Evolutionary conservation across 495 filamentous ascomycete species (phyloP).

Genomic region (Penicillium soppii): DNA sequence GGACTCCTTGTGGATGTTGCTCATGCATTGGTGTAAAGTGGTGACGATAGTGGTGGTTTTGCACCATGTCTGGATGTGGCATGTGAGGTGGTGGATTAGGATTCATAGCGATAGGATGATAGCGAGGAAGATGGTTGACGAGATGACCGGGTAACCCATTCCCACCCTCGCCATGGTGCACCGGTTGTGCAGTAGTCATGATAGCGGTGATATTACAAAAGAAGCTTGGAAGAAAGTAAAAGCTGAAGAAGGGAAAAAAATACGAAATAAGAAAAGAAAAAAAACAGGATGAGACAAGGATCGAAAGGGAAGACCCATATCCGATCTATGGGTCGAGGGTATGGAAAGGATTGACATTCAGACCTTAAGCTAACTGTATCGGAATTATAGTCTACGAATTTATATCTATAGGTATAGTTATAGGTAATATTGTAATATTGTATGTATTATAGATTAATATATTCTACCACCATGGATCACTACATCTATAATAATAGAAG

Average conservation of each 20-base stretch:
- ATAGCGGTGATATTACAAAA: not conserved
- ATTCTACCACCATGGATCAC: constrained; percentile 4
- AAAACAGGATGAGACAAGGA: constrained; percentile 20
- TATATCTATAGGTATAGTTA: not conserved
- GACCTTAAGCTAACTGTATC: constrained; percentile 7
- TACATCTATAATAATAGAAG: constrained; percentile 5
- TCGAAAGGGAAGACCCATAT: constrained; percentile 22
- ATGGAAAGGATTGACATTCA: constrained; percentile 30
- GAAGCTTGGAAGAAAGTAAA: constrained; percentile 3
- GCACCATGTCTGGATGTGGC: constrained; percentile 39
- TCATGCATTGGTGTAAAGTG: constrained; percentile 42
- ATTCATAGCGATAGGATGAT: constrained; percentile 51
- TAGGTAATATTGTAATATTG: not conserved
- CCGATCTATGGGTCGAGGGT: constrained; percentile 30
- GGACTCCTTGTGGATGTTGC: constrained; percentile 26
- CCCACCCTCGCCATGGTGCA: constrained; percentile 36
- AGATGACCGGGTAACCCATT: constrained; percentile 35
- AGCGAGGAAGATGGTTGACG: constrained; percentile 39
- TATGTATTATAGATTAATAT: not conserved
- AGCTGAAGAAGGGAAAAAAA: constrained; percentile 12
- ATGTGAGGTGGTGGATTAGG: constrained; percentile 37
- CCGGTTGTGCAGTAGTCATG: constrained; percentile 46
- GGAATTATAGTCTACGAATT: not conserved
- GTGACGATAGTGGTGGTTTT: constrained; percentile 40
- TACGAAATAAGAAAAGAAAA: constrained; percentile 5